These are phyloP conservation scores for Pichia manshurica DNA, from an alignment of 805 yeast genomes.

Conservation along the genomic window DNA sequence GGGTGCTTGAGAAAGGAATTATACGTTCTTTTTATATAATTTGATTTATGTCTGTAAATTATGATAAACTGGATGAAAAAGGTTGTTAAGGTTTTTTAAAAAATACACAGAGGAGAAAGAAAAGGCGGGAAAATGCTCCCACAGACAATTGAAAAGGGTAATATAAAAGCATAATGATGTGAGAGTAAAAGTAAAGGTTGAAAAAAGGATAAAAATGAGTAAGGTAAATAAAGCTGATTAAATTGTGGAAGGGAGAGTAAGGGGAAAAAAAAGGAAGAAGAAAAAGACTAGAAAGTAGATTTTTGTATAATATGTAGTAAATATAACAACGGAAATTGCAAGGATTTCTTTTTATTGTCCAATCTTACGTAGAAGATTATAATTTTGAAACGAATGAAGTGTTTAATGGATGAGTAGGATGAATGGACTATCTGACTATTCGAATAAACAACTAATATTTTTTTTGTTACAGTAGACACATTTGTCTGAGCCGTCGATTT, in stretches of 20 bases:
- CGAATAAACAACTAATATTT: conserved; percentile 39
- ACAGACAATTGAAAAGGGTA: no score
- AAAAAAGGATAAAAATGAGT: neutral
- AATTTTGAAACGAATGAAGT: no score
- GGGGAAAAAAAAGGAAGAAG: conserved; percentile 2
- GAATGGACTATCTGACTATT: conserved; percentile 15
- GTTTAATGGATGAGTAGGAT: neutral
- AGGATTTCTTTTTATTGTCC: no score
- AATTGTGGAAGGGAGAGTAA: neutral
- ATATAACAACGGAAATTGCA: neutral
- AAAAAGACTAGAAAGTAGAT: neutral
- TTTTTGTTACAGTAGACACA: conserved; percentile 30
- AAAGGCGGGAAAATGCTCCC: no score
- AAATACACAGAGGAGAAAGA: no score
- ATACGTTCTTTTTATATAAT: no score
- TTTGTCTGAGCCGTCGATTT: conserved; percentile 19
- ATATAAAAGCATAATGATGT: no score
- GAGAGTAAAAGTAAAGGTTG: neutral
- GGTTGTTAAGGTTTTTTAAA: no score
- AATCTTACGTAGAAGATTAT: no score
- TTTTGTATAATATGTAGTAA: neutral
- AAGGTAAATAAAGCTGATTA: neutral
- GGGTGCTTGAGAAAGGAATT: no score
- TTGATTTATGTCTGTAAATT: no score
- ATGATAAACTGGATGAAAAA: no score